Percentiles rank a stretch among this genome's conserved stretches.
Conservation (phyloP, 768 basidiomycete genomes). For the Hortiboletus campestris region DNA sequence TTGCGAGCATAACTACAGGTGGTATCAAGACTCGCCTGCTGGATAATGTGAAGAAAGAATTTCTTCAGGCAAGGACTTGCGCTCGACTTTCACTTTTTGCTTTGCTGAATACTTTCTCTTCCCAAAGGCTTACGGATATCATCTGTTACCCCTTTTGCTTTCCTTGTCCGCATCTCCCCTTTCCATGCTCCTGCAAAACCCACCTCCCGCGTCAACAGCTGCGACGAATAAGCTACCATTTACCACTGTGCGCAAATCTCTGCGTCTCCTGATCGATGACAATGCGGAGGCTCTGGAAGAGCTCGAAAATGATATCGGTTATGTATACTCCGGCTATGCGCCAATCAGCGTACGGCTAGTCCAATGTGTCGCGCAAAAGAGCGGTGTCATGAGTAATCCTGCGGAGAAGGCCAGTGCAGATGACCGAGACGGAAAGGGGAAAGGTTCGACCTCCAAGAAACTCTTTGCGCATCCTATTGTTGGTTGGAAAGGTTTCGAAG, state of each 20-base stretch:
- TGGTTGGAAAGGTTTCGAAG: constrained; percentile 98
- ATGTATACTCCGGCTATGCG: constrained; percentile 95
- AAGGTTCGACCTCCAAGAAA: constrained; percentile 42
- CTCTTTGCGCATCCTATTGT: constrained; percentile 87
- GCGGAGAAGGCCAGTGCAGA: constrained; percentile 48
- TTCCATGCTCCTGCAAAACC: constrained; percentile 63
- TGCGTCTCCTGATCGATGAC: constrained; percentile 92
- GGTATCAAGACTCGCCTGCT: constrained; percentile 85
- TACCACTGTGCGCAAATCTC: constrained; percentile 67
- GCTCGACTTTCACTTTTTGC: not conserved
- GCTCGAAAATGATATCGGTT: constrained; percentile 91
- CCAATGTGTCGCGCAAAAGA: constrained; percentile 91
- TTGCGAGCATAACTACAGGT: constrained; percentile 79
- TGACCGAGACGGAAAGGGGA: constrained; percentile 38
- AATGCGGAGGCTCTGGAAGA: constrained; percentile 72
- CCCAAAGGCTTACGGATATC: constrained; percentile 70
- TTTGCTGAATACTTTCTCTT: constrained; percentile 2
- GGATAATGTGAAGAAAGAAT: constrained; percentile 87
- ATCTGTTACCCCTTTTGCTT: constrained; percentile 64
- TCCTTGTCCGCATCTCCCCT: constrained; percentile 67
- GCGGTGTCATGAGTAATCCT: constrained; percentile 81
- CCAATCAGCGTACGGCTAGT: constrained; percentile 90
- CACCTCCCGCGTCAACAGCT: constrained; percentile 52
- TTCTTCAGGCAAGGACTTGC: constrained; percentile 62
- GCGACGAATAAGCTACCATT: constrained; percentile 67